phyloP scores from a whole-genome alignment of 2,329 filamentous ascomycete species.

The Tolypocladium cylindrosporum region DNA sequence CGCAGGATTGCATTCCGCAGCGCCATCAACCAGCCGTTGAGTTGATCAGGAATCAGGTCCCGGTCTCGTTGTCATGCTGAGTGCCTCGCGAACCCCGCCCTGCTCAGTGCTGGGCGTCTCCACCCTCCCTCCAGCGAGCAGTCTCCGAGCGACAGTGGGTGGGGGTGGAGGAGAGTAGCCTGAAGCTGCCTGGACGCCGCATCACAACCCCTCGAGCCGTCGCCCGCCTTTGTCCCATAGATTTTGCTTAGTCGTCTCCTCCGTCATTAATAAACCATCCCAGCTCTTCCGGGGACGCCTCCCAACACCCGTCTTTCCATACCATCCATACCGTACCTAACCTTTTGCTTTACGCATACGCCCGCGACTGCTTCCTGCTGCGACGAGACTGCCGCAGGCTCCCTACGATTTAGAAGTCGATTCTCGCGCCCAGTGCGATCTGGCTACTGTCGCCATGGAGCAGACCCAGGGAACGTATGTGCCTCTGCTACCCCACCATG shows the following conservation, averaged over 20 bases:
- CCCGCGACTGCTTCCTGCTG: not conserved
- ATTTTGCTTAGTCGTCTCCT: not conserved
- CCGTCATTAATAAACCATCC: slow-evolving; percentile 8
- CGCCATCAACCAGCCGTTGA: not conserved
- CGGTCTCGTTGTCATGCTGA: not conserved
- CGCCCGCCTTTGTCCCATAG: not conserved
- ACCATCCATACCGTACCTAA: not conserved
- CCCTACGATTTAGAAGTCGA: not conserved
- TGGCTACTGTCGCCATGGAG: slow-evolving; percentile 8
- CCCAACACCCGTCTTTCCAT: not conserved
- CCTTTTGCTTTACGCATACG: not conserved
- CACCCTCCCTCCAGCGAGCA: not conserved
- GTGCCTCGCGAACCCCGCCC: not conserved
- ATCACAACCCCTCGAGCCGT: not conserved
- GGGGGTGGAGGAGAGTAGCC: not conserved
- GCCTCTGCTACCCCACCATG: slow-evolving; percentile 6
- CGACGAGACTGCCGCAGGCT: not conserved
- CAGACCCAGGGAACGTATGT: slow-evolving; percentile 7
- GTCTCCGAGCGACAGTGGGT: not conserved
- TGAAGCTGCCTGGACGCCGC: not conserved
- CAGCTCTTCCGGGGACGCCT: slow-evolving; percentile 7
- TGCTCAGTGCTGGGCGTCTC: not conserved
- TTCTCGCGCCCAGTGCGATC: slow-evolving; percentile 4
- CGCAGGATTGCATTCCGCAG: not conserved
- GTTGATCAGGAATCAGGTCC: not conserved